Conservation (phyloP, 306 rosid species). For the Gleditsia sinensis region DNA sequence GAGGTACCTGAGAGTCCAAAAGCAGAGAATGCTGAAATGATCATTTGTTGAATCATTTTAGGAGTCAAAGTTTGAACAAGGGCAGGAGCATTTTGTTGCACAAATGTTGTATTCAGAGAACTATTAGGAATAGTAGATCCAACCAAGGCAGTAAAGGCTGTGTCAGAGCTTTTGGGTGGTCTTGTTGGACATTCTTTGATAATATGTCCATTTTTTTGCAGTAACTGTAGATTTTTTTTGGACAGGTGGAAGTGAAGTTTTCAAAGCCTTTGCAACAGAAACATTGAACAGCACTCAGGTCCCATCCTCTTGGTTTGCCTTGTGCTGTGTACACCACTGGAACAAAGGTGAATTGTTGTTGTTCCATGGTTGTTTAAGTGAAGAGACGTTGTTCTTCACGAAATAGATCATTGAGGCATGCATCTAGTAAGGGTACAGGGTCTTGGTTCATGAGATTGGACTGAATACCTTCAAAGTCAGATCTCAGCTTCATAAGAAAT, state of each 20-base stretch:
- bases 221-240: background rate
- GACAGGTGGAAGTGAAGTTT: background rate
- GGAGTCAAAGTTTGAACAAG: background rate
- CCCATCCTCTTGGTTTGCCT: background rate
- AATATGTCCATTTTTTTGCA: background rate
- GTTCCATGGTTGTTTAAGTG: too few species aligned
- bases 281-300: background rate
- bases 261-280: too few species aligned
- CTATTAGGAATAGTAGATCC: background rate
- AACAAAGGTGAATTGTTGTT: background rate
- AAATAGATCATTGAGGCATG: too few species aligned
- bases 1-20: background rate
- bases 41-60: background rate
- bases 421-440: background rate
- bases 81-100: too few species aligned
- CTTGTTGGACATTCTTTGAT: background rate
- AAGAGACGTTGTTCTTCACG: too few species aligned
- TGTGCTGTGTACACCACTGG: background rate
- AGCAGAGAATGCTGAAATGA: background rate
- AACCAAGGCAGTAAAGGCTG: background rate
- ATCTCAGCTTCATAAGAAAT: background rate
- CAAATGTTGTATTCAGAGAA: background rate
- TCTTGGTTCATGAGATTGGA: slow-evolving; percentile 8
- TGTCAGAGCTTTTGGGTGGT: background rate
- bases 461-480: background rate